Evolutionary conservation across 2,329 filamentous ascomycete species (phyloP).

Genomic region (Coniochaeta sp.): DNA sequence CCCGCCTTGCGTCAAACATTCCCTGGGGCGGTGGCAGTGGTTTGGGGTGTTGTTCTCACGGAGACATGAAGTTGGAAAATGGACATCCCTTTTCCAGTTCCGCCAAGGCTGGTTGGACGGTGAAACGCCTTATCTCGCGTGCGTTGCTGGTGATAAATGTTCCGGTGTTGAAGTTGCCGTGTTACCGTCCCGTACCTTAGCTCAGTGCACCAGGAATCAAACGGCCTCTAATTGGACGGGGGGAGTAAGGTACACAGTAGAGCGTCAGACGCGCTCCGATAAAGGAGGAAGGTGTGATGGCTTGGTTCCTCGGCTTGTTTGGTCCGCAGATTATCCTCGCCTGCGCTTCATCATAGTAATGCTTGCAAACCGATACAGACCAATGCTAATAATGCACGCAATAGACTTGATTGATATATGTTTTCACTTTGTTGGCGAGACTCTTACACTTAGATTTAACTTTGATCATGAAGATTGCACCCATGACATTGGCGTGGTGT

Average conservation of each 20-base stretch:
- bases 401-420: too few relatives aligned
- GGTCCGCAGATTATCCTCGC: not conserved
- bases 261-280: slow-evolving; percentile 1
- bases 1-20: not conserved
- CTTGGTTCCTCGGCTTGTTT: not conserved
- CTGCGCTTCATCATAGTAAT: too few relatives aligned
- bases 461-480: not conserved
- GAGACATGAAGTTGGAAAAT: not conserved
- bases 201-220: not conserved
- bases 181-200: not conserved
- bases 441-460: too few relatives aligned
- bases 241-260: too few relatives aligned
- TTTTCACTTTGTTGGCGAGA: too few relatives aligned
- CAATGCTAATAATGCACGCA: not conserved
- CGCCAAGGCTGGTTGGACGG: not conserved
- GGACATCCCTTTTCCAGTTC: not conserved
- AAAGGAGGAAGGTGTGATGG: slow-evolving; percentile 1
- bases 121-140: not conserved
- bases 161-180: not conserved
- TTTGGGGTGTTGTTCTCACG: not conserved
- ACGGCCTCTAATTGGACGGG: not conserved
- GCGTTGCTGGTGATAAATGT: not conserved
- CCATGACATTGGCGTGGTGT: not conserved
- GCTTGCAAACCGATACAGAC: too few relatives aligned
- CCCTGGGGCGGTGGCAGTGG: not conserved